Evolutionary conservation across 1,284 basidiomycete genomes (phyloP).

Genomic region (Sanguinoderma infundibulare): DNA sequence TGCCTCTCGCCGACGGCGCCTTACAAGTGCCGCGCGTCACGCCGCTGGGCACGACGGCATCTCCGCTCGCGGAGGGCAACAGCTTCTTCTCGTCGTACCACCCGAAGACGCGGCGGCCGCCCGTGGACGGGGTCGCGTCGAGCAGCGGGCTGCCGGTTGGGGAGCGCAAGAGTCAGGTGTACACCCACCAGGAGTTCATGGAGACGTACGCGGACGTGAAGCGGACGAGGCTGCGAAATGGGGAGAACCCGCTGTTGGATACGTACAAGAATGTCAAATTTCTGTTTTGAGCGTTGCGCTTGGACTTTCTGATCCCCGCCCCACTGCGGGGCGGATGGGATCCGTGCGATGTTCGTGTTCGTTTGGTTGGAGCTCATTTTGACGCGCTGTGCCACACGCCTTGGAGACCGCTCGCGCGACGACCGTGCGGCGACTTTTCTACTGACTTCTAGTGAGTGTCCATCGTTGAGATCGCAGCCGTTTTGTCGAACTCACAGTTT

Average conservation of each 20-base stretch:
- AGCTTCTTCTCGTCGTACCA: slow-evolving; percentile 73
- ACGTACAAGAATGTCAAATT: slow-evolving; percentile 92
- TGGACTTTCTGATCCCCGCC: no score
- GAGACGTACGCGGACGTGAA: slow-evolving; percentile 78
- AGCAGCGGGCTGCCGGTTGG: slow-evolving; percentile 81
- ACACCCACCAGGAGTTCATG: slow-evolving; percentile 87
- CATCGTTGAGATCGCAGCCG: not conserved
- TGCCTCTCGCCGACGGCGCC: slow-evolving; percentile 31
- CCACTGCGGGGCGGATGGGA: no score
- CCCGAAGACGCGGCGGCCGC: slow-evolving; percentile 60
- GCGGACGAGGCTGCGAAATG: slow-evolving; percentile 70
- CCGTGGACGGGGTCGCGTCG: slow-evolving; percentile 68
- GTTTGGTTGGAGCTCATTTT: not conserved
- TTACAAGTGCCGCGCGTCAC: slow-evolving; percentile 37
- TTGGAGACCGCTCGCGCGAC: not conserved
- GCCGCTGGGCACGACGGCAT: slow-evolving; percentile 42
- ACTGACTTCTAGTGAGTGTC: no score
- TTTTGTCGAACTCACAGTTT: not conserved
- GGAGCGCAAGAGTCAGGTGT: slow-evolving; percentile 79
- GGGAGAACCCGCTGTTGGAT: slow-evolving; percentile 87
- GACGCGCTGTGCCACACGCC: not conserved
- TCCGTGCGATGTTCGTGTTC: not conserved
- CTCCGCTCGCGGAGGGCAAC: slow-evolving; percentile 57
- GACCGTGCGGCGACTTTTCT: not conserved
- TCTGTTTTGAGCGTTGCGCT: slow-evolving; percentile 59